Percentiles rank a stretch among this genome's conserved stretches.
Conservation (phyloP, 1,284 basidiomycete species). For the Polyporus tsugae region DNA sequence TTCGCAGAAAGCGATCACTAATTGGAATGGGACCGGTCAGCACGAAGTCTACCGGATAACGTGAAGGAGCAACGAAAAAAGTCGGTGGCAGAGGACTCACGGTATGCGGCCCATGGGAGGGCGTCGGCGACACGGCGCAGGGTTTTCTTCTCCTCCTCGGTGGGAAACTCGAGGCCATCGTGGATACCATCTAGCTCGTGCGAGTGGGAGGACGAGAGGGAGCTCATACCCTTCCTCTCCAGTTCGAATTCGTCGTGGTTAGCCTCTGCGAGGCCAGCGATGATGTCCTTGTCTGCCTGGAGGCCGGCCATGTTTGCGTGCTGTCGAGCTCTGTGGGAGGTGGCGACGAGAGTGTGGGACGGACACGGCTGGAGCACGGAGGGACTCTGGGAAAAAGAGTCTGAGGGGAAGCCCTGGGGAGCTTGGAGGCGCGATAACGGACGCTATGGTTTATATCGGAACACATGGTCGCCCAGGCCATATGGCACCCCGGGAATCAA, state of each 20-base stretch:
- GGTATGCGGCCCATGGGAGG: constrained; percentile 72
- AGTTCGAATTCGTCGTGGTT: constrained; percentile 35
- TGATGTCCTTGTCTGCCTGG: constrained; percentile 42
- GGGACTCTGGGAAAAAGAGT: constrained; percentile 21
- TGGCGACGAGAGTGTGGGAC: constrained; percentile 14
- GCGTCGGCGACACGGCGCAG: constrained; percentile 69
- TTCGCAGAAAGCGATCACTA: constrained; percentile 78
- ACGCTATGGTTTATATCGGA: constrained; percentile 17
- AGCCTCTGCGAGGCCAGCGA: constrained; percentile 42
- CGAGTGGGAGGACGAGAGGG: constrained; percentile 25
- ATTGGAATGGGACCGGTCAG: background rate
- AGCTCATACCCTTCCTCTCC: constrained; percentile 38
- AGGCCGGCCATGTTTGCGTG: constrained; percentile 40
- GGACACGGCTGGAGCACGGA: constrained; percentile 13
- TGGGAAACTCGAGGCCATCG: constrained; percentile 71
- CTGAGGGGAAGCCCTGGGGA: constrained; percentile 9
- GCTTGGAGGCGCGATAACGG: constrained; percentile 10
- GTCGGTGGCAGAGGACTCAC: constrained; percentile 47
- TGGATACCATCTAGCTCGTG: constrained; percentile 54
- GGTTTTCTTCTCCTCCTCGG: constrained; percentile 69
- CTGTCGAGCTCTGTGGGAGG: constrained; percentile 19
- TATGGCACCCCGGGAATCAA: constrained; percentile 8
- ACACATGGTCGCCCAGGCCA: constrained; percentile 14
- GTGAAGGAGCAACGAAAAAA: background rate
- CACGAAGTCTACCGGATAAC: background rate